These are phyloP conservation scores for Dichotomopilus funicola DNA, from an alignment of 2,329 filamentous ascomycete species.

Conservation along the genomic window DNA sequence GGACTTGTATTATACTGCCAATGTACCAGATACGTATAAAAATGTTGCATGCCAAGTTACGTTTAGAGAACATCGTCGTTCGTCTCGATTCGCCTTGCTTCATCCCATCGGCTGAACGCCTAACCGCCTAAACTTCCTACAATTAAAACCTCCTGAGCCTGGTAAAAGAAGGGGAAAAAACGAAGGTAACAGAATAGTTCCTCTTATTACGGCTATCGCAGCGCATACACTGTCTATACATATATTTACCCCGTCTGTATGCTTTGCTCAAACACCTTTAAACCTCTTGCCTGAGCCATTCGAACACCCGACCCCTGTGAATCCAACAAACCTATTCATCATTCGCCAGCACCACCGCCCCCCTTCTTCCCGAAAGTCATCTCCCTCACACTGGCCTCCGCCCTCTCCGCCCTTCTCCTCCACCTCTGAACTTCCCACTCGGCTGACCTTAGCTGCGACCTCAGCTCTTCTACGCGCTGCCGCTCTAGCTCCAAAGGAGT, in stretches of 20 bases:
- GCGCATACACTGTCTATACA: conserved; percentile 5
- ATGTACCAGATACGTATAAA: conserved; percentile 18
- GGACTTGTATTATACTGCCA: conserved; percentile 18
- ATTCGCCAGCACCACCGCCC: background rate
- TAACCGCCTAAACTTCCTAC: no score
- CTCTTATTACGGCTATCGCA: conserved; percentile 4
- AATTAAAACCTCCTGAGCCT: no score
- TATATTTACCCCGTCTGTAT: conserved; percentile 3
- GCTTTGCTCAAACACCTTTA: background rate
- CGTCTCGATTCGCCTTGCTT: background rate
- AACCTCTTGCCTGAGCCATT: background rate
- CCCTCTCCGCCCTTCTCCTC: conserved; percentile 49
- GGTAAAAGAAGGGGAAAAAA: no score
- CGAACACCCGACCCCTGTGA: background rate
- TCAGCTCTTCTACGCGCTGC: no score
- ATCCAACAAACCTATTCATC: no score
- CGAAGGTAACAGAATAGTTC: background rate
- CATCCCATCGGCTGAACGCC: no score
- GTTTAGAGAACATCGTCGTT: background rate
- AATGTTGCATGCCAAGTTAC: background rate
- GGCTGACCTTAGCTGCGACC: no score
- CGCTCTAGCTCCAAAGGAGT: no score
- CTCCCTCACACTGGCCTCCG: conserved; percentile 33
- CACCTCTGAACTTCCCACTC: conserved; percentile 40
- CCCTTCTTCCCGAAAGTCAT: background rate